A percentile compares a stretch with the other conserved stretches of the same genome.
These are phyloP conservation scores for Alternaria panax DNA, from an alignment of 2,329 filamentous ascomycete species.

Conservation along the genomic window DNA sequence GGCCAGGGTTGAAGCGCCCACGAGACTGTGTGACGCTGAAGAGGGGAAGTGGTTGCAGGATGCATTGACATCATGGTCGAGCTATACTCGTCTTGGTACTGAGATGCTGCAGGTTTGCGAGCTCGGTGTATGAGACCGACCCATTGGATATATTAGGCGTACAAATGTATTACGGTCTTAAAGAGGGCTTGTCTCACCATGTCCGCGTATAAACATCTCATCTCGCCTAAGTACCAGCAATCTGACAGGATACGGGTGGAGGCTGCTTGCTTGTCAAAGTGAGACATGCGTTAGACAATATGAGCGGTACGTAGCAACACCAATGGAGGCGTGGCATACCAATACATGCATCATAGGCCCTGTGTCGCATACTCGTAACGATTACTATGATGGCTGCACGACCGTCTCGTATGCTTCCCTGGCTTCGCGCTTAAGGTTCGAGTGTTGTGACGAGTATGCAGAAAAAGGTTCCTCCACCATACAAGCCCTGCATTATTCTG, in stretches of 20 bases:
- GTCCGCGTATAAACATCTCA: conserved; percentile 12
- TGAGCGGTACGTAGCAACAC: conserved; percentile 5
- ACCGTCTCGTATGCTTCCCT: conserved; percentile 1
- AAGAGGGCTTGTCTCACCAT: conserved; percentile 16
- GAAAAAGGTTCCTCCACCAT: conserved; percentile 9
- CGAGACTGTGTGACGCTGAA: conserved; percentile 12
- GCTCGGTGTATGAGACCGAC: conserved; percentile 11
- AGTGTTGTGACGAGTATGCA: conserved; percentile 14
- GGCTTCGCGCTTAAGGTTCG: conserved; percentile 4
- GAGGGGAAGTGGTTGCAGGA: conserved; percentile 15
- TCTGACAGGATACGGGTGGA: conserved; percentile 11
- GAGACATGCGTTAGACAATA: conserved; percentile 12
- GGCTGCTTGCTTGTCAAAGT: conserved; percentile 3
- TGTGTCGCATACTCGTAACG: neutral
- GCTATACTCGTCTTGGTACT: conserved; percentile 5
- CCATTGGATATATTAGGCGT: conserved; percentile 6
- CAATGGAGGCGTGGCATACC: neutral
- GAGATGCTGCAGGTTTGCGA: conserved; percentile 23
- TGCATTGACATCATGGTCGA: neutral
- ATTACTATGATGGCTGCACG: neutral
- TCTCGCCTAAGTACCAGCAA: conserved; percentile 9
- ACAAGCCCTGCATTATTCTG: conserved; percentile 11
- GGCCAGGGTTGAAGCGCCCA: conserved; percentile 4
- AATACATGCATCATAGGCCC: neutral
- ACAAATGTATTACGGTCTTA: conserved; percentile 23